Evolutionary conservation across 257 asterid genomes (phyloP).

Genomic region (Gardenia jasminoides): DNA sequence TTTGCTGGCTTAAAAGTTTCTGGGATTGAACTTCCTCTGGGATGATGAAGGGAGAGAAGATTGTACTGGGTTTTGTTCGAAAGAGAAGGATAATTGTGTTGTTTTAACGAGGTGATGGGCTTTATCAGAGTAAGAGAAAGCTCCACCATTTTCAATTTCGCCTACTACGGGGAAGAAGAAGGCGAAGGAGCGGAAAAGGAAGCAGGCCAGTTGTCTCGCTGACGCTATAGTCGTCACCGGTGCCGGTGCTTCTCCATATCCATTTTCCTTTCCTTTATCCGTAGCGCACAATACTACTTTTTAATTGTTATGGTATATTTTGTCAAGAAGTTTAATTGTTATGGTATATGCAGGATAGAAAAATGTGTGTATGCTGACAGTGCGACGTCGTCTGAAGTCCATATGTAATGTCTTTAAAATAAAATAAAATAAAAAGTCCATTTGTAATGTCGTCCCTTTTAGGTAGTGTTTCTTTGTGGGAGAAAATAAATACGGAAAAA

Average conservation of each 20-base stretch:
- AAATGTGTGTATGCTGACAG: too few species aligned
- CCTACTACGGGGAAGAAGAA: neutral
- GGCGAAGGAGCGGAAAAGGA: neutral
- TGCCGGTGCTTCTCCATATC: neutral
- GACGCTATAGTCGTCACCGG: neutral
- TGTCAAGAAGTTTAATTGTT: too few species aligned
- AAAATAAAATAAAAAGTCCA: too few species aligned
- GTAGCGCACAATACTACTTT: too few species aligned
- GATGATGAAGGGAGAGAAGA: constrained; percentile 1
- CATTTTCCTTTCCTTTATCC: neutral
- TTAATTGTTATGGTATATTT: too few species aligned
- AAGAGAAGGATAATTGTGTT: neutral
- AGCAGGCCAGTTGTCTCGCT: neutral
- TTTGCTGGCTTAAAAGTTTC: neutral
- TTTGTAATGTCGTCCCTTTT: too few species aligned
- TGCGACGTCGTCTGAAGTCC: too few species aligned
- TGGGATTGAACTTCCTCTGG: constrained; percentile 4
- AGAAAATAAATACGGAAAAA: too few species aligned
- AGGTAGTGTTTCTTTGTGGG: too few species aligned
- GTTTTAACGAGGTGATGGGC: neutral
- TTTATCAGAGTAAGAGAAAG: constrained; percentile 5
- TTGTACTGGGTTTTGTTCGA: neutral
- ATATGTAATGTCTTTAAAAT: too few species aligned
- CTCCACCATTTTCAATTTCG: constrained; percentile 12
- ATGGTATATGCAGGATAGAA: too few species aligned